Conservation (phyloP, 164 flowering plant species). For the Aristolochia fimbriata region DNA sequence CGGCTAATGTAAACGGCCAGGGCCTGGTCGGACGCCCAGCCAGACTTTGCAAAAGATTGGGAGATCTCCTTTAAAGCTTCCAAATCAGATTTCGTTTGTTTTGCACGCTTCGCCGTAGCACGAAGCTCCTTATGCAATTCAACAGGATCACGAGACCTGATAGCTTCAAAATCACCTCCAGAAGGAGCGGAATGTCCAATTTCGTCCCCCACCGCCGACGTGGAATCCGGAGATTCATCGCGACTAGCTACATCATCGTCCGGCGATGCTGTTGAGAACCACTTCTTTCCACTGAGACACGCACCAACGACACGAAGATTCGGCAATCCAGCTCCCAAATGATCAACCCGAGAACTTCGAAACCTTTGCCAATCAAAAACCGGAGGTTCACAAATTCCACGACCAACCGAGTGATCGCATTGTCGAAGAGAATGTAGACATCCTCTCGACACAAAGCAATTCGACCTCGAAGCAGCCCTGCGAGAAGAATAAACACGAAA, state of each 20-base stretch:
- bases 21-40: conserved; percentile 84
- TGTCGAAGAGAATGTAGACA: conserved; percentile 9
- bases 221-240: conserved; percentile 2
- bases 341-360: background rate
- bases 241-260: conserved; percentile 4
- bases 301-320: conserved; percentile 1
- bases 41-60: conserved; percentile 34
- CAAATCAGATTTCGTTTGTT: conserved; percentile 29
- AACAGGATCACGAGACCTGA: conserved; percentile 42
- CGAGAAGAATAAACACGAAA: conserved; percentile 25
- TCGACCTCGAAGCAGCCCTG: conserved; percentile 12
- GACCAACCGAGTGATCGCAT: background rate
- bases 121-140: conserved; percentile 48
- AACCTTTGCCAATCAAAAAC: background rate
- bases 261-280: conserved; percentile 11
- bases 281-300: conserved; percentile 8
- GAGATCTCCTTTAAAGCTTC: conserved; percentile 39
- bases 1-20: conserved; percentile 70
- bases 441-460: conserved; percentile 10
- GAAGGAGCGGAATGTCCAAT: background rate
- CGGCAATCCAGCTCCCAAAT: background rate
- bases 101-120: conserved; percentile 13
- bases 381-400: background rate
- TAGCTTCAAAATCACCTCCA: background rate
- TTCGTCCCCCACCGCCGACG: conserved; percentile 1